These are phyloP conservation scores for Ilyonectria destructans DNA, from an alignment of 2,329 filamentous ascomycete genomes.

Conservation along the genomic window DNA sequence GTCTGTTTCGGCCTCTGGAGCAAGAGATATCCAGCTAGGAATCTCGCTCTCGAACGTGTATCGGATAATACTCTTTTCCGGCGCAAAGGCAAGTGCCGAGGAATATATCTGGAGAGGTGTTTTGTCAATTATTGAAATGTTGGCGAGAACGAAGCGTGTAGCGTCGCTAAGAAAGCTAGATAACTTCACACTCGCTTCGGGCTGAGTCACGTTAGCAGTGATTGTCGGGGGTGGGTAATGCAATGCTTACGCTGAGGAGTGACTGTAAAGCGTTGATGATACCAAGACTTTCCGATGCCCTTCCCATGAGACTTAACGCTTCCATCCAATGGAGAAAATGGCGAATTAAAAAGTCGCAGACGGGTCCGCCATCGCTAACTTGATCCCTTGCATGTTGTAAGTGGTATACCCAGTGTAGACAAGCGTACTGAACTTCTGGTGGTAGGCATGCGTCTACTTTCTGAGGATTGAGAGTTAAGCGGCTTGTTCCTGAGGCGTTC, in stretches of 20 bases:
- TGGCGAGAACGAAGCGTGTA: no score
- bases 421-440: slow-evolving; percentile 58
- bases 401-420: slow-evolving; percentile 58
- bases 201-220: not conserved
- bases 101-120: no score
- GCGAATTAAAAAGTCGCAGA: slow-evolving; percentile 54
- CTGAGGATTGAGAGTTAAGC: slow-evolving; percentile 11
- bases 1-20: not conserved
- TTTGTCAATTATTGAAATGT: no score
- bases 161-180: no score
- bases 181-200: no score
- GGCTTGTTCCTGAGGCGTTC: not conserved
- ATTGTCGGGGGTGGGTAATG: no score
- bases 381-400: slow-evolving; percentile 45
- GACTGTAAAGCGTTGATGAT: not conserved
- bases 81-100: no score
- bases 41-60: no score
- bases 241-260: not conserved
- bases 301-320: slow-evolving; percentile 54
- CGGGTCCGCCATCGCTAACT: slow-evolving; percentile 50
- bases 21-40: slow-evolving; percentile 5
- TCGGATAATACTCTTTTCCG: no score
- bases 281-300: slow-evolving; percentile 20
- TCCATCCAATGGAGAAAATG: slow-evolving; percentile 63
- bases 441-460: slow-evolving; percentile 41